A percentile compares a stretch with the other conserved stretches of the same genome.
Evolutionary conservation across 495 filamentous ascomycete genomes (phyloP).

Genomic region (Penicillium canariense): DNA sequence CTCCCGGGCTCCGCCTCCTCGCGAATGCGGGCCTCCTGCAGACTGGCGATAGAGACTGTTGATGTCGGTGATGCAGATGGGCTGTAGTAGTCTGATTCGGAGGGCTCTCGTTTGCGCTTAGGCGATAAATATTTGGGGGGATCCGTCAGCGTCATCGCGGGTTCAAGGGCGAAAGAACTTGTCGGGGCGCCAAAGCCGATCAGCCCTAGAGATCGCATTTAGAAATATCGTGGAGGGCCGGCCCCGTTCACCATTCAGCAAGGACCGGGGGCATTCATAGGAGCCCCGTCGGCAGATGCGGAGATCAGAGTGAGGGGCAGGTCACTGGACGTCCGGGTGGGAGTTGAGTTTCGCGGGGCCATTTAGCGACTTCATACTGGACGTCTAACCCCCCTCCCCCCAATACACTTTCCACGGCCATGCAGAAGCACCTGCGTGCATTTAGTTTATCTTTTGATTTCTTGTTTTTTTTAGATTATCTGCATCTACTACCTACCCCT

Average conservation of each 20-base stretch:
- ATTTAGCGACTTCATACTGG: conserved; percentile 4
- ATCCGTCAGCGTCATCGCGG: conserved; percentile 36
- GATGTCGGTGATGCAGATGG: conserved; percentile 41
- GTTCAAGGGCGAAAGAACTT: conserved; percentile 19
- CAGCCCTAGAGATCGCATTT: conserved; percentile 11
- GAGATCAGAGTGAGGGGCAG: conserved; percentile 26
- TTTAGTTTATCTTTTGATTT: background rate
- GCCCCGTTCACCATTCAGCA: conserved; percentile 12
- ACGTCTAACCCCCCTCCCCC: background rate
- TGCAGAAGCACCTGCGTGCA: background rate
- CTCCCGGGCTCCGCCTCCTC: conserved; percentile 38
- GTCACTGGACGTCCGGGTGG: conserved; percentile 14
- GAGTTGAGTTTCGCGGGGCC: conserved; percentile 15
- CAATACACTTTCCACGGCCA: too few relatives aligned
- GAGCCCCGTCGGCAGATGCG: conserved; percentile 10
- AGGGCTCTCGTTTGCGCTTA: conserved; percentile 42
- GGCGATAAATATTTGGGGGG: conserved; percentile 33
- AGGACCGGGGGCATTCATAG: conserved; percentile 13
- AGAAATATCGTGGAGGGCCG: conserved; percentile 1
- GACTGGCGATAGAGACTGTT: conserved; percentile 30
- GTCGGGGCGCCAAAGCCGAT: conserved; percentile 26
- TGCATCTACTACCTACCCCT: too few relatives aligned
- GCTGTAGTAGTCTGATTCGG: conserved; percentile 35
- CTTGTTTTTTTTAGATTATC: too few relatives aligned
- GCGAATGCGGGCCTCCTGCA: conserved; percentile 34